Evolutionary conservation across 768 basidiomycete genomes (phyloP).

Genomic region (Pisolithus sp.): DNA sequence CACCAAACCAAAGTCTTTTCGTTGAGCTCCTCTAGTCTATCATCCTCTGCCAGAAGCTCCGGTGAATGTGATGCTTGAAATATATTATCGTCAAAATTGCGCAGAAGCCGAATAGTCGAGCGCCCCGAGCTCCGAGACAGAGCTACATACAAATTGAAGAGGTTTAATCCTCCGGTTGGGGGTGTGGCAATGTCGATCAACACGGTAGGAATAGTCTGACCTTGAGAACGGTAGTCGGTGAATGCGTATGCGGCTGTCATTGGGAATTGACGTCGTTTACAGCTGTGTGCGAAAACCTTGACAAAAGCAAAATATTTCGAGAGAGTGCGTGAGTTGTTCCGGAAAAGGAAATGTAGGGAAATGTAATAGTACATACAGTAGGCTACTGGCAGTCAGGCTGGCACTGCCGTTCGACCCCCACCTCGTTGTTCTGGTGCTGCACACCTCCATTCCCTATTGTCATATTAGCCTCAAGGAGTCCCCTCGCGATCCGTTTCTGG

Average conservation of each 20-base stretch:
- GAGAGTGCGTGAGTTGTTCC: too few relatives aligned
- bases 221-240: slow-evolving; percentile 37
- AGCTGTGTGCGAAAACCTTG: too few relatives aligned
- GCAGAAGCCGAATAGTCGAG: slow-evolving; percentile 20
- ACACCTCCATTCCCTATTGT: too few relatives aligned
- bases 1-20: too few relatives aligned
- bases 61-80: slow-evolving; percentile 6
- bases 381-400: too few relatives aligned
- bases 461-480: too few relatives aligned
- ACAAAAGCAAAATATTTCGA: too few relatives aligned
- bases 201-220: slow-evolving; percentile 32
- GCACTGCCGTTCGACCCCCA: too few relatives aligned
- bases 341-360: too few relatives aligned
- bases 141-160: slow-evolving; percentile 37
- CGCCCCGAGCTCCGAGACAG: slow-evolving; percentile 20
- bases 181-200: slow-evolving; percentile 33
- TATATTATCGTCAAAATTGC: slow-evolving; percentile 22
- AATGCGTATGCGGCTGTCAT: slow-evolving; percentile 36
- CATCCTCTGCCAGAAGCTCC: slow-evolving; percentile 2
- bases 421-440: too few relatives aligned
- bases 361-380: too few relatives aligned
- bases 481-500: too few relatives aligned
- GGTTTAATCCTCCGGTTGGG: slow-evolving; percentile 23
- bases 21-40: neutral
- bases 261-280: slow-evolving; percentile 19